A percentile compares a stretch with the other conserved stretches of the same genome.
Evolutionary conservation across 768 basidiomycete species (phyloP).

Genomic region (Leccinum uliginosum): DNA sequence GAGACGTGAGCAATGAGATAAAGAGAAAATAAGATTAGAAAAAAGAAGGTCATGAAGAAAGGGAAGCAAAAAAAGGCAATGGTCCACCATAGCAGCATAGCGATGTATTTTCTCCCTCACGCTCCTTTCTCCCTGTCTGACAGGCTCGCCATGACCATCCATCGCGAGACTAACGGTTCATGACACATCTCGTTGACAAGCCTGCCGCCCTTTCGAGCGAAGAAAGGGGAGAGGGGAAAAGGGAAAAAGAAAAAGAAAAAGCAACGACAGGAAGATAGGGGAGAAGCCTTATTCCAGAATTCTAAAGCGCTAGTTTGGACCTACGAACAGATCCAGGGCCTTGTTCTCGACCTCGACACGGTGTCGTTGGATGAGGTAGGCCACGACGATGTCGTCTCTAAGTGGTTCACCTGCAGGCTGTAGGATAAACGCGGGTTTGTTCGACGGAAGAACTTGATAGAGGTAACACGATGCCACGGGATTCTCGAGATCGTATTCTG

Average conservation of each 20-base stretch:
- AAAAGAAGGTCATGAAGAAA: neutral
- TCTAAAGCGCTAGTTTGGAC: slow-evolving; percentile 9
- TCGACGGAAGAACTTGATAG: neutral
- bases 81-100: neutral
- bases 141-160: neutral
- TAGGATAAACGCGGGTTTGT: slow-evolving; percentile 21
- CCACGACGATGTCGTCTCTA: slow-evolving; percentile 28
- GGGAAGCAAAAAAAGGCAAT: neutral
- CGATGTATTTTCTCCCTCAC: neutral
- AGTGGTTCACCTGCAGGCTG: slow-evolving; percentile 23
- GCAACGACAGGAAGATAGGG: neutral
- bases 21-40: neutral
- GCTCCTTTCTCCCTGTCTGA: neutral
- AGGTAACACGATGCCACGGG: slow-evolving; percentile 23
- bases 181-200: neutral
- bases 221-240: neutral
- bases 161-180: neutral
- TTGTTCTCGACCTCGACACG: slow-evolving; percentile 21
- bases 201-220: neutral
- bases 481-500: slow-evolving; percentile 21
- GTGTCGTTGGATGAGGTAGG: slow-evolving; percentile 26
- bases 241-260: neutral
- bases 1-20: neutral
- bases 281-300: neutral
- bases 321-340: slow-evolving; percentile 25